These are phyloP conservation scores for Papiliotrema fonsecae DNA, from an alignment of 1,284 basidiomycete species.

Conservation along the genomic window DNA sequence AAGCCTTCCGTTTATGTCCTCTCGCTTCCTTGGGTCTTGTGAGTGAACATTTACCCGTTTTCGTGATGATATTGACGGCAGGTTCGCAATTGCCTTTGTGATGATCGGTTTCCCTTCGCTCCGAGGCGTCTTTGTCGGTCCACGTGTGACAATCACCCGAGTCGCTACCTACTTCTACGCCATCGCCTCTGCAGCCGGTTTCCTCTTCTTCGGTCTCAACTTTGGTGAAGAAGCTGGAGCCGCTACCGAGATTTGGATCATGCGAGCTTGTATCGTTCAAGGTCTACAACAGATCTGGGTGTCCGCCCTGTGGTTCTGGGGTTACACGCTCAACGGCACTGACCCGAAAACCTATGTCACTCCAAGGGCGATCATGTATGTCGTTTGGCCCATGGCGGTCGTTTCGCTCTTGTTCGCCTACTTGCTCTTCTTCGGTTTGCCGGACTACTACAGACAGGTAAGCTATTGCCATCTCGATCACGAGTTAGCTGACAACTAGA, in stretches of 20 bases:
- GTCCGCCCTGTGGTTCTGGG: conserved; percentile 91
- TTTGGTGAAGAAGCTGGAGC: conserved; percentile 94
- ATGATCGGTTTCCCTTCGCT: conserved; percentile 80
- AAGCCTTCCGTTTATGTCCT: conserved; percentile 83
- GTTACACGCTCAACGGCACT: conserved; percentile 62
- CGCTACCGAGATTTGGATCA: conserved; percentile 83
- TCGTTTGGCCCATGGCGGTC: conserved; percentile 75
- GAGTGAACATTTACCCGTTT: conserved; percentile 9
- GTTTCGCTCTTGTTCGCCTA: conserved; percentile 72
- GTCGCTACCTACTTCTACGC: conserved; percentile 83
- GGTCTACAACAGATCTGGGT: conserved; percentile 92
- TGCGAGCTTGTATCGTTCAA: conserved; percentile 83
- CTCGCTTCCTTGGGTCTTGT: conserved; percentile 76
- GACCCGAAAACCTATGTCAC: conserved; percentile 40
- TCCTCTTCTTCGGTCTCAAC: conserved; percentile 88
- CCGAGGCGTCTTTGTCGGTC: conserved; percentile 56
- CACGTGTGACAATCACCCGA: conserved; percentile 64
- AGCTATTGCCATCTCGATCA: conserved; percentile 20
- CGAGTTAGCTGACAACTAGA: conserved; percentile 58
- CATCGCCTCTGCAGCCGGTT: conserved; percentile 78
- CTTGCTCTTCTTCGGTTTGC: conserved; percentile 75
- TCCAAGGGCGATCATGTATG: conserved; percentile 55
- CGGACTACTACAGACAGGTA: conserved; percentile 57
- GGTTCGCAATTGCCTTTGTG: conserved; percentile 80
- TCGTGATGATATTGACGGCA: conserved; percentile 2